These are phyloP conservation scores for Collariella sp. DNA, from an alignment of 495 filamentous ascomycete species.

Conservation along the genomic window DNA sequence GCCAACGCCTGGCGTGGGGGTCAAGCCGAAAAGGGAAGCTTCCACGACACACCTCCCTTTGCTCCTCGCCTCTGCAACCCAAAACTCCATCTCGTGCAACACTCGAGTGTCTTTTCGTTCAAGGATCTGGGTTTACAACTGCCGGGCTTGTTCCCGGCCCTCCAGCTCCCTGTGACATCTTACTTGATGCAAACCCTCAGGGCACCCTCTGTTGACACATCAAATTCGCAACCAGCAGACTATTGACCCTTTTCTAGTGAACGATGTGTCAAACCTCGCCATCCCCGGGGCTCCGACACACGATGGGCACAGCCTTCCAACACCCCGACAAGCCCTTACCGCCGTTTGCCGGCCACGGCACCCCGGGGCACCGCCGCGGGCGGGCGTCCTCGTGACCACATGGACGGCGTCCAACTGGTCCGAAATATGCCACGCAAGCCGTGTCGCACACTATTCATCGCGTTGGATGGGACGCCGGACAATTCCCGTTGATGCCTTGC, in stretches of 20 bases:
- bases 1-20: constrained; percentile 1
- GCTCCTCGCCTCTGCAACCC: background rate
- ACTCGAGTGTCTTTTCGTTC: background rate
- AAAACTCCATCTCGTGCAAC: too few relatives aligned
- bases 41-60: background rate
- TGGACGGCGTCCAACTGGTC: constrained; percentile 1
- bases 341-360: background rate
- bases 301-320: background rate
- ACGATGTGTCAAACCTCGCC: background rate
- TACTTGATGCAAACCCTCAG: background rate
- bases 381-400: background rate
- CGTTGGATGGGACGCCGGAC: background rate
- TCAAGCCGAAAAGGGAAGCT: constrained; percentile 1
- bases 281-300: background rate
- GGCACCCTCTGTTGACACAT: constrained; percentile 3
- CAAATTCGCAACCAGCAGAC: background rate
- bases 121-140: background rate
- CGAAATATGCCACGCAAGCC: constrained; percentile 8
- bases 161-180: background rate
- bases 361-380: background rate
- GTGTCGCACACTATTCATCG: background rate
- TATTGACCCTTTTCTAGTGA: background rate
- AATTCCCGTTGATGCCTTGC: background rate
- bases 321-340: background rate
- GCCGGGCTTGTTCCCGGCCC: background rate